Base-by-base conservation (phyloP, 495 filamentous ascomycete species). In the Aspergillus avenaceus region DNA sequence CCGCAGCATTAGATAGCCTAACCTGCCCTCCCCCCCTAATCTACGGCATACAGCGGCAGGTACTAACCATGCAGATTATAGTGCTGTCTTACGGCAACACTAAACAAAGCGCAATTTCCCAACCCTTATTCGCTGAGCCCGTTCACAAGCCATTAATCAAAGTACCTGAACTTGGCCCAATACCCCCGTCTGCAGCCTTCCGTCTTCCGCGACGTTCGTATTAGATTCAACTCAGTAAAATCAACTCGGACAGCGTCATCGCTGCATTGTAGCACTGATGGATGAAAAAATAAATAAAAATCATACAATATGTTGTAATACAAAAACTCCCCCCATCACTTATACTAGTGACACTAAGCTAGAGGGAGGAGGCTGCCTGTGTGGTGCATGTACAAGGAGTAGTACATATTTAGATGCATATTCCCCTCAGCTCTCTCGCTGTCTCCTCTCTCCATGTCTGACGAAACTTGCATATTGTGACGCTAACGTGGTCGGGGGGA, bases 181-280 rank as follows among this genome's bases (percentile, higher is more conserved):
- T n/a, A 16, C 16, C 32, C 13, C 18, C 27, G 22, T 22, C 46
- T 49, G 46, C 46, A 49, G 46, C 24, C 46, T 49, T 49, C 46
- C 34, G 45, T 36, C 31, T 40, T 48, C 45, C 45, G 45, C 45
- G 45, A 31, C 44, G 34, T 38, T 38, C 34, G 34, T 38, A 21
- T 38, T 21, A 1, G 16, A 38, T 18, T 38, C 16, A 38, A 38
- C 6, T 5, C 8, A 16, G n/a, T 7, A 18, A 13, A 18, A 38
- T 18, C 18, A 18, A 38, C 4, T 9, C 6, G 6, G 13, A 38
- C 34, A 16, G 18, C 34, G 34, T 38, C 34, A 38, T 38, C 8
- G 16, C 34, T 38, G 21, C 34, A 38, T 19, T 38, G 34, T 38
- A 18, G 34, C 34, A 38, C 7, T 14, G n/a, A 8, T 38, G 34